Evolutionary conservation across 208 protist species (phyloP).

Genomic region (Leishmania guyanensis): DNA sequence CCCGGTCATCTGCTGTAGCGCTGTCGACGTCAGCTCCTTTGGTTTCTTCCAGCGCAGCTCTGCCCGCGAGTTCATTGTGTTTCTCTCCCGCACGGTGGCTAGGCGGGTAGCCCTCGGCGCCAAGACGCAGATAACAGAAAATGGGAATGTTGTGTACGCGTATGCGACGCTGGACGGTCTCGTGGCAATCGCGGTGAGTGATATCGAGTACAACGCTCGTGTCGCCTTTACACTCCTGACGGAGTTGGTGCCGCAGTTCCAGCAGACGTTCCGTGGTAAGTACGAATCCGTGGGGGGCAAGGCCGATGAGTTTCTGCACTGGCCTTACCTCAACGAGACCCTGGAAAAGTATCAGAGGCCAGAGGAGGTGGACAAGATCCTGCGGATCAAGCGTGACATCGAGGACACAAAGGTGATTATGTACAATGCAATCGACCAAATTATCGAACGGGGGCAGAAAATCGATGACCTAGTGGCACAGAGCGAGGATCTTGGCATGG

Average conservation of each 20-base stretch:
- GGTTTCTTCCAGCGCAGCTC: constrained; percentile 88
- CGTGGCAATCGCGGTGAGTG: constrained; percentile 77
- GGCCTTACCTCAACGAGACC: constrained; percentile 74
- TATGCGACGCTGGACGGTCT: constrained; percentile 74
- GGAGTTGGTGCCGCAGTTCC: constrained; percentile 70
- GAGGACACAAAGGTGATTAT: constrained; percentile 93
- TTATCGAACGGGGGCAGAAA: constrained; percentile 89
- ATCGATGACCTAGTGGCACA: constrained; percentile 89
- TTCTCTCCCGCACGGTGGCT: constrained; percentile 83
- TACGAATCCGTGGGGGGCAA: constrained; percentile 62
- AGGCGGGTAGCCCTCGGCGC: constrained; percentile 64
- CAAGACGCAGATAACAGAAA: constrained; percentile 84
- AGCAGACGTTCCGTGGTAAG: constrained; percentile 86
- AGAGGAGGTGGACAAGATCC: constrained; percentile 89
- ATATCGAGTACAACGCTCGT: constrained; percentile 86
- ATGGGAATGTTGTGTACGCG: constrained; percentile 81
- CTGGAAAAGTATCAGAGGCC: constrained; percentile 90
- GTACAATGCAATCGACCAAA: constrained; percentile 92
- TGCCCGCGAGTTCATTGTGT: constrained; percentile 85
- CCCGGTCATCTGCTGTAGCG: constrained; percentile 74
- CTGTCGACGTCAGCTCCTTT: constrained; percentile 88
- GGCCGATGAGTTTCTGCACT: constrained; percentile 77
- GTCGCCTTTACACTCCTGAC: constrained; percentile 89
- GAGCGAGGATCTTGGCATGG: constrained; percentile 80
- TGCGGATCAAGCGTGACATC: constrained; percentile 88